Evolutionary conservation across 257 asterid species (phyloP), one percentile per base, ranked within the genome.

Genomic region (Solanum megistacrolobum): DNA sequence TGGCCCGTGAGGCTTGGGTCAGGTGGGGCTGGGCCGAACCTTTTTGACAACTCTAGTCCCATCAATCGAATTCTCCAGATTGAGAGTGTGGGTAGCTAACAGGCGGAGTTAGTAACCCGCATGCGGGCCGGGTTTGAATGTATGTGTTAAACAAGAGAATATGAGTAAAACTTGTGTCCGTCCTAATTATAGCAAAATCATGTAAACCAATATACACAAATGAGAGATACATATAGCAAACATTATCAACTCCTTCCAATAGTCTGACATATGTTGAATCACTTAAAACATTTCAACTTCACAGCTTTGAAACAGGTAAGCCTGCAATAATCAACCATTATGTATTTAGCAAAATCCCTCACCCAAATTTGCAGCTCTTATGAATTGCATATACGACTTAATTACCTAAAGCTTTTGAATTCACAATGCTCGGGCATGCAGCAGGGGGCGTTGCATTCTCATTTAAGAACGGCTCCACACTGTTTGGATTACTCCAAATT

Each of bases 371-470:
- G 36, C 14, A 85, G 25, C 18, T 36, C n/a, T 32, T 43, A 31
- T 1, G 23, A 7, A 65, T 12, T 71, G 1, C 55, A 87, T 83
- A 32, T 43, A 46, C 12, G 58, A 52, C 38, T 89, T 35, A 35
- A 10, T 73, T 94, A 95, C 99, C 99, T 89, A 95, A 75, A 83
- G 96, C 94, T 91, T 96, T 96, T 38, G 98, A 91, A 69, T 96
- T 96, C 52, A 96, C 98, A 83, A 96, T 94, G 91, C 99, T 96
- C 32, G 98, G 99, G 91, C 95, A 94, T 29, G 99, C 98, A 55
- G 98, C 92, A 27, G 99, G 99, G 27, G 99, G 97, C 39, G 89
- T 62, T 65, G 98, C 83, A 73, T 90, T 94, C 91, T 94, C 98
- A 32, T 94, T 79, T 86, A 96, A 88, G 92, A 96, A 96, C 6